A percentile compares a stretch with the other conserved stretches of the same genome.
phyloP scores from a whole-genome alignment of 805 yeast genomes.

The Blastobotrys terrestris region DNA sequence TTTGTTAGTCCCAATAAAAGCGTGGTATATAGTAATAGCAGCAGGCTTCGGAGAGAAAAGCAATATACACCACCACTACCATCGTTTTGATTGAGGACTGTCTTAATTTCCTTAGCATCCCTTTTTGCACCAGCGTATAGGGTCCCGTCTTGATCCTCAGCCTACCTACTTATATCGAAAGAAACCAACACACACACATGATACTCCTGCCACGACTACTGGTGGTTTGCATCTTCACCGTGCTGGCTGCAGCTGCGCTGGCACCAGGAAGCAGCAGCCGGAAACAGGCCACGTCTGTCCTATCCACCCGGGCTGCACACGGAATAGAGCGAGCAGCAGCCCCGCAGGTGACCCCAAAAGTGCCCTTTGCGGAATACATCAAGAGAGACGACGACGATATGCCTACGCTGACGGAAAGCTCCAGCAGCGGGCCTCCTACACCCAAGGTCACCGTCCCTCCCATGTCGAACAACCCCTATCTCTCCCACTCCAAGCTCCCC shows the following conservation, averaged over 20 bases:
- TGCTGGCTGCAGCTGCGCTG: background rate
- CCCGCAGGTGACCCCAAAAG: background rate
- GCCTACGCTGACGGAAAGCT: background rate
- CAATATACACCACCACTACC: too few species aligned
- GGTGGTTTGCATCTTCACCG: background rate
- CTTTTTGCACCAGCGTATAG: background rate
- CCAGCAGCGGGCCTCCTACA: background rate
- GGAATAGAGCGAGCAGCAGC: background rate
- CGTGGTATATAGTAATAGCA: too few species aligned
- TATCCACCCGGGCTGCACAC: background rate
- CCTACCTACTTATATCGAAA: too few species aligned
- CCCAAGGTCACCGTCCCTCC: slow-evolving; percentile 55
- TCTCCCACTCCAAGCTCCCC: slow-evolving; percentile 46
- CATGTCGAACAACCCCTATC: slow-evolving; percentile 55
- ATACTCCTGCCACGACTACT: background rate
- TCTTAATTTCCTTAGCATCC: too few species aligned
- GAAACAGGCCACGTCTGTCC: background rate
- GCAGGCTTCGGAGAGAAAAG: too few species aligned
- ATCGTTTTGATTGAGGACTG: too few species aligned
- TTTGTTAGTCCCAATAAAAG: background rate
- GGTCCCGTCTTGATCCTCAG: too few species aligned
- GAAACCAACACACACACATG: background rate
- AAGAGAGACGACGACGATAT: background rate
- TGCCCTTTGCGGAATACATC: background rate
- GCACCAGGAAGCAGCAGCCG: background rate